Percentiles rank a stretch among this genome's conserved stretches.
These are phyloP conservation scores for Annulohypoxylon moriforme DNA, from an alignment of 495 filamentous ascomycete species.

Conservation along the genomic window DNA sequence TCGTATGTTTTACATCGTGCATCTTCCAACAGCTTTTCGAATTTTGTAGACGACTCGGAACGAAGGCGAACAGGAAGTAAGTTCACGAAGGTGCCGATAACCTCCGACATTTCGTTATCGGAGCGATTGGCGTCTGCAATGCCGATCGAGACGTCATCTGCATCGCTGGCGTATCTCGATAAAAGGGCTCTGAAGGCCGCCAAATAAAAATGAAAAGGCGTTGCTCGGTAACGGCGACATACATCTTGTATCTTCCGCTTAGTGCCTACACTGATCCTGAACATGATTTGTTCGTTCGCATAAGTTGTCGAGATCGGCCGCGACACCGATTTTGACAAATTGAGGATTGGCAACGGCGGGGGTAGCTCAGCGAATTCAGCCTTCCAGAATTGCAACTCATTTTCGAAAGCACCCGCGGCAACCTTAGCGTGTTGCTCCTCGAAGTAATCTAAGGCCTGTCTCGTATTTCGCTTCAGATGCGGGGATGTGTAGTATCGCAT, in stretches of 20 bases:
- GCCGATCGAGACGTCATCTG: conserved; percentile 47
- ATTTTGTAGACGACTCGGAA: neutral
- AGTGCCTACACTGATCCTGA: neutral
- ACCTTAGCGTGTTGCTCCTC: neutral
- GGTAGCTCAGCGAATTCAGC: no score
- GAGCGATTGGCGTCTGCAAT: conserved; percentile 52
- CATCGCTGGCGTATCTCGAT: conserved; percentile 11
- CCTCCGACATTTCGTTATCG: conserved; percentile 39
- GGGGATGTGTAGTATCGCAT: neutral
- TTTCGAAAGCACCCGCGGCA: no score
- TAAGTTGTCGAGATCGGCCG: neutral
- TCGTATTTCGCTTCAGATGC: neutral
- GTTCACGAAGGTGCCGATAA: conserved; percentile 61
- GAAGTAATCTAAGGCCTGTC: neutral
- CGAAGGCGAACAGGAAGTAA: conserved; percentile 58
- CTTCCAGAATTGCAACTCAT: no score
- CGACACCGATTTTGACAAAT: neutral
- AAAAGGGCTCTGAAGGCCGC: conserved; percentile 42
- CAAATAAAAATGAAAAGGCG: conserved; percentile 49
- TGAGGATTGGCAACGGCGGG: no score
- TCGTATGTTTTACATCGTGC: conserved; percentile 22
- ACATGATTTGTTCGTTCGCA: no score
- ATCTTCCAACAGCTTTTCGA: conserved; percentile 21
- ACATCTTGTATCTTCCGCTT: neutral
- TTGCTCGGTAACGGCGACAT: conserved; percentile 16